Base-by-base conservation (phyloP, 164 flowering plant species). In the Sedum album region DNA sequence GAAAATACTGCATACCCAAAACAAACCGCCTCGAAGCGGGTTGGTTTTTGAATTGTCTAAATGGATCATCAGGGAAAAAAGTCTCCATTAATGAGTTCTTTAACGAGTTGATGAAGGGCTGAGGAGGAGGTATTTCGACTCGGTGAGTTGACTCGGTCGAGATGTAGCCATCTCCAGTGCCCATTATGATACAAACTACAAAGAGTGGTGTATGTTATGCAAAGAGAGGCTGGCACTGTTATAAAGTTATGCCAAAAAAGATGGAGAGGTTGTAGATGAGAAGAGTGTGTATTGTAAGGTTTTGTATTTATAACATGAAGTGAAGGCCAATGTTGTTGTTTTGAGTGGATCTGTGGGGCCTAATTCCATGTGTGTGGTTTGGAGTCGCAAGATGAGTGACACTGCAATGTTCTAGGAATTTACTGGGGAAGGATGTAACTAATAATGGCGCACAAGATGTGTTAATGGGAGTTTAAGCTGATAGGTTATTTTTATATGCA, bases 1-100 rank as follows among this genome's bases (percentile, higher is more conserved):
- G 65, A 60, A 94, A 57, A 68, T 88, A 94, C 36, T 87, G 90
- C 0, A 94, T 68, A 5, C 84, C 95, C 11, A 88, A 65, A 7
- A 83, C 21, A 39, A 87, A 14, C 57, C 65, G 82, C 42, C 68
- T 73, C 0, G 76, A 57, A 0, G 73, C 36, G 0, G 90, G 76
- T 75, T 88, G 86, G 76, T 80, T 79, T 83, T 86, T 88, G 87
- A 93, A 93, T 66, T 84, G 94, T 65, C 91, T 67, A 18, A 93
- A 69, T 0, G 98, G 98, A 69, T 94, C 98, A 67, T 94, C 98
- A 0, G 98, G 98, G 72, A 94, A 91, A 73, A 94, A 88, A 0
- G 96, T 90, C 76, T 94, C 98, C 69, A 84, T 89, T 14, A 93
- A 73, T 15, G 79, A 53, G 41, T 79, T 53, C 63, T 76, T 77